Percentiles rank a stretch among this genome's conserved stretches.
Conservation (phyloP, 768 basidiomycete species). For the Sutorius australiensis region DNA sequence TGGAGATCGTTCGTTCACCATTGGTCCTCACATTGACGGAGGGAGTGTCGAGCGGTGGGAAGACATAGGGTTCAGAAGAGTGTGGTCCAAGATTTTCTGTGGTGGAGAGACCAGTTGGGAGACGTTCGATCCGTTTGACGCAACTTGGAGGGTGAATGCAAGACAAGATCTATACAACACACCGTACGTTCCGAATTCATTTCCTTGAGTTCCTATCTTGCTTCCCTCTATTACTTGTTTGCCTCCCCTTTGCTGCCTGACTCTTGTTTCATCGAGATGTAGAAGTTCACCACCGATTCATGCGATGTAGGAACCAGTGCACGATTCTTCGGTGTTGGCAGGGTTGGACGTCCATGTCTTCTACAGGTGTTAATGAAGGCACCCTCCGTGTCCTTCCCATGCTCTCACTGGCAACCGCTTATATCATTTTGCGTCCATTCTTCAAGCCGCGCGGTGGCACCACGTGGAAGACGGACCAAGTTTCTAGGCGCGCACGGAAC, state of each 20-base stretch:
- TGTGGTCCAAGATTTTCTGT: slow-evolving; percentile 43
- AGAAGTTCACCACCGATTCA: background rate
- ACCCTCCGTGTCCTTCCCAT: slow-evolving; percentile 62
- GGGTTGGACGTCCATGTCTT: slow-evolving; percentile 53
- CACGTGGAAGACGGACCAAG: background rate
- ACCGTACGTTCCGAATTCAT: slow-evolving; percentile 34
- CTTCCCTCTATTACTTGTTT: background rate
- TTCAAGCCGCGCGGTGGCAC: slow-evolving; percentile 40
- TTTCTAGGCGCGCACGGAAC: slow-evolving; percentile 16
- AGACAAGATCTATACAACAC: slow-evolving; percentile 61
- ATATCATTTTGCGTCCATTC: slow-evolving; percentile 63
- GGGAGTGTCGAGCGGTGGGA: slow-evolving; percentile 58
- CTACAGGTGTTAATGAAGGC: slow-evolving; percentile 56
- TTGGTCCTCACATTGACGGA: slow-evolving; percentile 59
- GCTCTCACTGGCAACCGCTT: slow-evolving; percentile 52
- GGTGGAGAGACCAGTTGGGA: slow-evolving; percentile 41
- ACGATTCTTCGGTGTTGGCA: slow-evolving; percentile 56
- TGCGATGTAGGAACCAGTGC: slow-evolving; percentile 43
- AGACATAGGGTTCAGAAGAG: slow-evolving; percentile 39
- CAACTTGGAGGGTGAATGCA: slow-evolving; percentile 43
- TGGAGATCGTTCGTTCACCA: slow-evolving; percentile 62
- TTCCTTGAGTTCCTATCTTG: background rate
- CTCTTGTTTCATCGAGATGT: background rate
- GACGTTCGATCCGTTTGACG: slow-evolving; percentile 50
- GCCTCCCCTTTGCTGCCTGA: slow-evolving; percentile 2